These are phyloP conservation scores for Alternaria dauci DNA, from an alignment of 2,329 filamentous ascomycete species.

Conservation along the genomic window DNA sequence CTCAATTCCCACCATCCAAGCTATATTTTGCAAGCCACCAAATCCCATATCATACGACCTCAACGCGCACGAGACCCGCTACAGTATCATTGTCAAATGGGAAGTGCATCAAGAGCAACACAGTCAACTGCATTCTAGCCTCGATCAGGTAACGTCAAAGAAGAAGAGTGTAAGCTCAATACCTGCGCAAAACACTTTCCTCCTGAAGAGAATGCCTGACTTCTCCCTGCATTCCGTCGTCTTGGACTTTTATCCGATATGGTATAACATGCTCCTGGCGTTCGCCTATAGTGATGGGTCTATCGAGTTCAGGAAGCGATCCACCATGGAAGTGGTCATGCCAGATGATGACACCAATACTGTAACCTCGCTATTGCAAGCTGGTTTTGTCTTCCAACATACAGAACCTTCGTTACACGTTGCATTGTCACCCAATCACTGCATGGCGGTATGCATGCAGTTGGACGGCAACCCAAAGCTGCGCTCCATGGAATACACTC, in stretches of 20 bases:
- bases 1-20: constrained; percentile 71
- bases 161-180: constrained; percentile 62
- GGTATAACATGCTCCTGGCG: constrained; percentile 75
- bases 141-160: constrained; percentile 76
- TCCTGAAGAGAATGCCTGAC: constrained; percentile 68
- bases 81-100: constrained; percentile 85
- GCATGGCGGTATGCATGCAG: constrained; percentile 56
- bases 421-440: constrained; percentile 59
- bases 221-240: constrained; percentile 74
- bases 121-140: constrained; percentile 71
- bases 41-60: constrained; percentile 50
- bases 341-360: constrained; percentile 69
- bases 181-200: constrained; percentile 46
- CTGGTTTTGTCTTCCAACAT: constrained; percentile 76
- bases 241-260: constrained; percentile 71
- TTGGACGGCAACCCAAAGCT: constrained; percentile 55
- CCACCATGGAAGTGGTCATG: constrained; percentile 73
- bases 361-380: constrained; percentile 76
- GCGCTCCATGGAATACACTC: constrained; percentile 53
- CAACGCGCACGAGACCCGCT: constrained; percentile 69
- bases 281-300: constrained; percentile 82
- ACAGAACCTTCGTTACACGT: constrained; percentile 65
- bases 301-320: constrained; percentile 79
- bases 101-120: constrained; percentile 73
- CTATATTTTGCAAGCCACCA: constrained; percentile 71